A percentile compares a stretch with the other conserved stretches of the same genome.
These are phyloP conservation scores for Eucalyptus albens DNA, from an alignment of 345 rosid species.

Conservation along the genomic window DNA sequence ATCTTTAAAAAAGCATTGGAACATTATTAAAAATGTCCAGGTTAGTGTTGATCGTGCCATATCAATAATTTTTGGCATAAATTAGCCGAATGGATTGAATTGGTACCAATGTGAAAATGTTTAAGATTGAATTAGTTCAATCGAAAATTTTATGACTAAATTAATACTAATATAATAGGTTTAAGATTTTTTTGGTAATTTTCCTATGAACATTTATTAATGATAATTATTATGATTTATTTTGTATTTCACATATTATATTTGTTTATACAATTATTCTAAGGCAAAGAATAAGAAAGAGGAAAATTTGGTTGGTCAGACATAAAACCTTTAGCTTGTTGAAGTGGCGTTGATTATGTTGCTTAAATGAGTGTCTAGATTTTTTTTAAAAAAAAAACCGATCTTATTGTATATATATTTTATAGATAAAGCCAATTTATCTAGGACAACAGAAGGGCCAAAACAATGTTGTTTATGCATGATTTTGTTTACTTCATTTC, in stretches of 20 bases:
- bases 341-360: neutral
- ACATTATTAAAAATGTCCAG: too few species aligned
- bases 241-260: neutral
- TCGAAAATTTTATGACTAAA: too few species aligned
- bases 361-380: neutral
- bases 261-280: neutral
- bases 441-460: neutral
- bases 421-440: neutral
- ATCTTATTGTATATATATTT: neutral
- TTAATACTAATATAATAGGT: too few species aligned
- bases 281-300: neutral
- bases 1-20: too few species aligned
- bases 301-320: neutral
- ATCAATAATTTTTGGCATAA: too few species aligned
- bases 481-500: neutral
- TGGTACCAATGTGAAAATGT: too few species aligned
- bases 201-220: too few species aligned
- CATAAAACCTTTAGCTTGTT: neutral
- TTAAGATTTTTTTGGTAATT: too few species aligned
- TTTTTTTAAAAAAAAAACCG: neutral
- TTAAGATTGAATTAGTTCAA: too few species aligned
- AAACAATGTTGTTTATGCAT: neutral
- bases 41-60: too few species aligned
- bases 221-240: neutral
- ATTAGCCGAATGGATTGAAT: too few species aligned